Base-by-base conservation (phyloP, 257 asterid species). In the Vinca minor region DNA sequence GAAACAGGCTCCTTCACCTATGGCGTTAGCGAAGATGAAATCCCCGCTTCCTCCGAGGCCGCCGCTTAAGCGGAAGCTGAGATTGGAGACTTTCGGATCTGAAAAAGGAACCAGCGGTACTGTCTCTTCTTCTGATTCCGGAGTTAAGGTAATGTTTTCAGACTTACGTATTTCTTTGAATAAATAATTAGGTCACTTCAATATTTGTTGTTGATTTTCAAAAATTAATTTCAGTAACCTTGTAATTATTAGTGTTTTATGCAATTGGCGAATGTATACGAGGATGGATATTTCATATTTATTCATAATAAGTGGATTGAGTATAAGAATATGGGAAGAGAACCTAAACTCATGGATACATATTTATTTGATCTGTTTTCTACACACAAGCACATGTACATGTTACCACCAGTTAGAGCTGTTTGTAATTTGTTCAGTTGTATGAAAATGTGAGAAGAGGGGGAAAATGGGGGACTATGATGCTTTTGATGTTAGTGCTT, bases 11-110 rank as follows among this genome's bases (percentile, higher is more conserved):
- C 67, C 56, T 28, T 68, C 67, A 17, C 67, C 72, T 0, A 35
- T 68, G 72, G 29, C 72, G 8, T 56, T 55, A 7, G 39, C 46
- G 56, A 84, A 82, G 79, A 61, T 82, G 72, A 92, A 79, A 79
- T 85, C 95, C 57, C 85, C 96, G 25, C 95, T 92, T 32, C 98
- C 96, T 0, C 98, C 98, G 0, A 73, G 96, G 49, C 98, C 96
- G 8, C 92, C 95, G 2, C 89, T 86, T 69, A 85, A 86, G 79
- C 80, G 98, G 76, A 88, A 92, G 85, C 95, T 85, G 78, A 76
- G 82, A 61, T 76, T 75, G 39, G 98, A 88, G 66, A 23, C 90
- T 7, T 76, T 44, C 42, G 78, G 69, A 42, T 67, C 82, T 21
- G 94, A 85, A 55, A 78, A 74, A 61, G 67, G 69, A 20, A 54